A percentile compares a stretch with the other conserved stretches of the same genome.
Conservation (phyloP, 2,329 filamentous ascomycete species). For the Xylaria sp. region DNA sequence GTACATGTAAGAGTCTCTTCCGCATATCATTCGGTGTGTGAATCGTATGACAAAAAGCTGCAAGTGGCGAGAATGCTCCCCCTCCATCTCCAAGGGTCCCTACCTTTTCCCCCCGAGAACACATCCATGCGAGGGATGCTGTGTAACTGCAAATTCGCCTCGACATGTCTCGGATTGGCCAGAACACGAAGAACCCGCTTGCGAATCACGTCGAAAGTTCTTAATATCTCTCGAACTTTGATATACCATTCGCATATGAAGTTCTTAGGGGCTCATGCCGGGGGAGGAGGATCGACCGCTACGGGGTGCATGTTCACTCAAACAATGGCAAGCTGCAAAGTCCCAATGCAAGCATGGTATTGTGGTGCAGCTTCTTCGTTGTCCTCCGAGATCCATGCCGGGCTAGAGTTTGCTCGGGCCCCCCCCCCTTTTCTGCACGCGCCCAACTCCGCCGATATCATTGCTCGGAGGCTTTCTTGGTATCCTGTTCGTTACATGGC, state of each 20-base stretch:
- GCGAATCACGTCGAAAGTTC: background rate
- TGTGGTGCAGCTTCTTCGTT: background rate
- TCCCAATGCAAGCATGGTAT: background rate
- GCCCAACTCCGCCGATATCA: background rate
- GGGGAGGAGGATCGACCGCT: background rate
- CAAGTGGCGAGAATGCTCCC: background rate
- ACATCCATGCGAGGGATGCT: background rate
- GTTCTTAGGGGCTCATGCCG: background rate
- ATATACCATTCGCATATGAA: background rate
- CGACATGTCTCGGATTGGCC: background rate
- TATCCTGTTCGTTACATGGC: background rate
- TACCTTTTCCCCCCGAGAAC: too few species aligned
- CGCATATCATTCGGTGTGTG: background rate
- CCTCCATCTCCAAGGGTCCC: background rate
- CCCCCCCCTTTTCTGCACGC: background rate
- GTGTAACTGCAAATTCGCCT: background rate
- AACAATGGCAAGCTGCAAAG: background rate
- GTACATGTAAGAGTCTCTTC: background rate
- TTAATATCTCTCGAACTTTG: background rate
- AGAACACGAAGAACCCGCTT: background rate
- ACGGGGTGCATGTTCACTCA: conserved; percentile 1
- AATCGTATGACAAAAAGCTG: background rate
- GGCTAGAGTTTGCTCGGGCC: background rate
- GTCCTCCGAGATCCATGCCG: background rate
- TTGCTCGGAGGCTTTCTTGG: background rate